phyloP scores from a whole-genome alignment of 495 filamentous ascomycete genomes.

The Aspergillus wentii region DNA sequence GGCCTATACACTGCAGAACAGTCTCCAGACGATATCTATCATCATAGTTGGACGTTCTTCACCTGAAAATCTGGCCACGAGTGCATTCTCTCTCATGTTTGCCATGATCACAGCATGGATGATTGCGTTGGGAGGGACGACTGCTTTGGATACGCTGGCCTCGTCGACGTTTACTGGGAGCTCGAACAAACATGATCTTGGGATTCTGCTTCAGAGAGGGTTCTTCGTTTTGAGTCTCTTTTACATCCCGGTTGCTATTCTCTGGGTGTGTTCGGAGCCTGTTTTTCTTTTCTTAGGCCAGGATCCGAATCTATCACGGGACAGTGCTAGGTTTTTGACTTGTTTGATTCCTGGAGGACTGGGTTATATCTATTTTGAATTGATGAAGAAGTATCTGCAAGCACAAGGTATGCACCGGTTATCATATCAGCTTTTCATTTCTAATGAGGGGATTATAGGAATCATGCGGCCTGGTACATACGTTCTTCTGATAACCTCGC shows the following conservation, averaged over 20 bases:
- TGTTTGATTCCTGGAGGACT: constrained; percentile 80
- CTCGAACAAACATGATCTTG: constrained; percentile 74
- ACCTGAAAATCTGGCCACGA: constrained; percentile 74
- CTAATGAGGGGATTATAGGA: too few species aligned
- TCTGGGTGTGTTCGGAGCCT: constrained; percentile 76
- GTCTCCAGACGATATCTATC: constrained; percentile 79
- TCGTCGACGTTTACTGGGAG: constrained; percentile 86
- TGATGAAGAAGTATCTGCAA: constrained; percentile 88
- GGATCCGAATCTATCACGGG: constrained; percentile 68
- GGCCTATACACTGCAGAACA: constrained; percentile 86
- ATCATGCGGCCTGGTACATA: constrained; percentile 89
- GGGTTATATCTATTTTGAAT: constrained; percentile 89
- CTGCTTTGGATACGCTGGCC: constrained; percentile 82
- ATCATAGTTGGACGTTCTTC: constrained; percentile 78
- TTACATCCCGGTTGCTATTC: constrained; percentile 67
- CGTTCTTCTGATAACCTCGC: constrained; percentile 78
- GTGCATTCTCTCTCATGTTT: constrained; percentile 92
- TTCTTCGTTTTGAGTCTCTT: constrained; percentile 70
- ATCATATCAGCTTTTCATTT: background rate
- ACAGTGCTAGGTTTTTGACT: constrained; percentile 71
- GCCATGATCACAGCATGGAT: constrained; percentile 90
- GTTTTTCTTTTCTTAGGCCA: constrained; percentile 77
- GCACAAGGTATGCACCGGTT: constrained; percentile 60
- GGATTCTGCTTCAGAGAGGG: constrained; percentile 74
- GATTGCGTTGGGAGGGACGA: constrained; percentile 87